Percentiles rank a stretch among this genome's conserved stretches.
These are phyloP conservation scores for Cichorium intybus DNA, from an alignment of 140 eudicot genomes.

Conservation along the genomic window DNA sequence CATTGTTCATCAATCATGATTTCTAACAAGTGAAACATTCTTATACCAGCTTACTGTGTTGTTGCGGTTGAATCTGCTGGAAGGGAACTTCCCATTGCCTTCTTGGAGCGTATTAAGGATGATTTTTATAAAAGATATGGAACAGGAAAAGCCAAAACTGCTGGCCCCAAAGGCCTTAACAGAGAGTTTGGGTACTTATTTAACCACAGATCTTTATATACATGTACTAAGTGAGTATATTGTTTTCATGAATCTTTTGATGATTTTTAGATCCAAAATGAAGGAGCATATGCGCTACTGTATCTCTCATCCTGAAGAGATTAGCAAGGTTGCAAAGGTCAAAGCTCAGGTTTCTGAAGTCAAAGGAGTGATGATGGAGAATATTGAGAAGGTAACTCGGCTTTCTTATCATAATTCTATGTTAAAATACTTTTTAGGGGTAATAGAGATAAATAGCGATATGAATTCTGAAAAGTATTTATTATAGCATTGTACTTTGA, in stretches of 20 bases:
- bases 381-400: conserved; percentile 40
- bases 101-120: conserved; percentile 44
- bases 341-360: conserved; percentile 54
- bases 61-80: conserved; percentile 45
- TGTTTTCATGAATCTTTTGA: neutral
- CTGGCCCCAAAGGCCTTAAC: conserved; percentile 30
- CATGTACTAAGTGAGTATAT: neutral
- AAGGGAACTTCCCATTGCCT: conserved; percentile 45
- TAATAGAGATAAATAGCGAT: too few relatives aligned
- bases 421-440: neutral
- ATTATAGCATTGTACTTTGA: too few relatives aligned
- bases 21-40: too few relatives aligned
- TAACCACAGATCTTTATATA: neutral
- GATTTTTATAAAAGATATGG: conserved; percentile 38
- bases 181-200: conserved; percentile 38
- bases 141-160: conserved; percentile 37
- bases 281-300: conserved; percentile 48
- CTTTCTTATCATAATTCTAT: neutral
- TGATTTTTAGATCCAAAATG: conserved; percentile 35
- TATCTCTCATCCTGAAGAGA: conserved; percentile 45
- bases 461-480: too few relatives aligned
- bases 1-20: too few relatives aligned
- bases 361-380: conserved; percentile 53
- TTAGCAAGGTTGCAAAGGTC: conserved; percentile 48
- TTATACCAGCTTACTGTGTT: conserved; percentile 41